Evolutionary conservation across 208 protist species (phyloP), one percentile per base, ranked within the genome.

Genomic region (Blastocrithidia nonstop): DNA sequence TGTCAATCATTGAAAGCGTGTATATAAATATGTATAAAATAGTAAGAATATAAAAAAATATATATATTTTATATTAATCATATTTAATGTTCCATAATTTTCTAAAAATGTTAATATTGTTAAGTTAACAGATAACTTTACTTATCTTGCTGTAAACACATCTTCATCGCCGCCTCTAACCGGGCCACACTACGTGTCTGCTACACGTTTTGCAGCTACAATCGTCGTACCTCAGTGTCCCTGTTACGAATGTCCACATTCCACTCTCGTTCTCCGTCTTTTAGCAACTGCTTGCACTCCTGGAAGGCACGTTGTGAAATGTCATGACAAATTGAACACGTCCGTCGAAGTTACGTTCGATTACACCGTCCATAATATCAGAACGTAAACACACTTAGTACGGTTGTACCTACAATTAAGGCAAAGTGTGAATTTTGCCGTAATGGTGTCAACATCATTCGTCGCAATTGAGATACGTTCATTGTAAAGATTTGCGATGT

Each of bases 121-220:
- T 3, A 4, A 26, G 29, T 45, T 25, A 20, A 1, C 24, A 15
- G 16, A 2, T 24, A 8, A 4, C 1, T 43, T n/a, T 44, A 55
- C 20, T 23, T 26, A 23, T 33, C 47, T 56, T 62, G 70, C 1
- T 70, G 46, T 1, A 85, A 45, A 50, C 82, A 92, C 49, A 70
- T 67, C 54, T 83, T 82, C 82, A 92, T 83, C 0, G 82, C 71
- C 0, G 67, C 50, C 42, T 86, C 78, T 1, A 92, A 56, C 0
- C 82, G 71, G 0, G 67, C 74, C 28, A 92, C 72, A 36, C 75
- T 87, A 11, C 78, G 66, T 1, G 82, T 86, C 54, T 92, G 82
- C 62, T 92, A 77, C 25, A 92, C 82, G 40, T 88, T 88, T 27
- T 92, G 82, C 19, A 92, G 57, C 59, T 92, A 68, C n/a, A 92